Conservation (phyloP, 176 grass and related monocot species). For the Oropetium thomaeum region DNA sequence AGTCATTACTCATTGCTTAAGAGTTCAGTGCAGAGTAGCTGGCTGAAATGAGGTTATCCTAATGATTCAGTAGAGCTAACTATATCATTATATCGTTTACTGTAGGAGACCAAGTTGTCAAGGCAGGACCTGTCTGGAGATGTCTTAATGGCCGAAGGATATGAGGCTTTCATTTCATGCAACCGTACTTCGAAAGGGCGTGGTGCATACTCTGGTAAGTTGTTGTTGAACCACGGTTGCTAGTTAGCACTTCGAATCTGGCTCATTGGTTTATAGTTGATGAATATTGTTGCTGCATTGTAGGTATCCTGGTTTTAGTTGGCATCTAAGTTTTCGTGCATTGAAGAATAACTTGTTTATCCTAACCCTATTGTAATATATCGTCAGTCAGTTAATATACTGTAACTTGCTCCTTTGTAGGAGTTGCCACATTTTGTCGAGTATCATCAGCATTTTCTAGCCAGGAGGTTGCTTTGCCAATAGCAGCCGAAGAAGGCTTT, state of each 20-base stretch:
- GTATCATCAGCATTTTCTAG: constrained; percentile 87
- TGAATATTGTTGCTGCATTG: not conserved
- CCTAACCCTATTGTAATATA: not conserved
- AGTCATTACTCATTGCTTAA: not conserved
- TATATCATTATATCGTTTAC: not conserved
- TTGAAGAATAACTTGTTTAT: constrained; percentile 1
- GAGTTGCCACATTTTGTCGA: constrained; percentile 88
- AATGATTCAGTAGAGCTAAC: not conserved
- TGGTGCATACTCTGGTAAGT: constrained; percentile 72
- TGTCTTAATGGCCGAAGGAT: constrained; percentile 78
- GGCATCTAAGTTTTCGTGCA: not conserved
- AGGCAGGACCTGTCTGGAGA: constrained; percentile 84
- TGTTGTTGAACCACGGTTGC: not conserved
- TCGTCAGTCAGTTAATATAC: not conserved
- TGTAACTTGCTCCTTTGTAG: constrained; percentile 37
- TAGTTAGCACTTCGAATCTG: not conserved
- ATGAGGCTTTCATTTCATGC: constrained; percentile 93
- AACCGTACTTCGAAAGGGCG: constrained; percentile 61
- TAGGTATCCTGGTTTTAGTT: not conserved
- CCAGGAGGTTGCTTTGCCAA: constrained; percentile 71
- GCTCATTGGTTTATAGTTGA: not conserved
- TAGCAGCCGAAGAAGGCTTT: constrained; percentile 89
- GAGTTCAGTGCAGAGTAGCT: not conserved
- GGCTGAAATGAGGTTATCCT: not conserved
- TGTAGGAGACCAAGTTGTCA: constrained; percentile 89